These are phyloP conservation scores for Paramecium sexaurelia DNA, from an alignment of 73 alveolate genomes.

Conservation along the genomic window DNA sequence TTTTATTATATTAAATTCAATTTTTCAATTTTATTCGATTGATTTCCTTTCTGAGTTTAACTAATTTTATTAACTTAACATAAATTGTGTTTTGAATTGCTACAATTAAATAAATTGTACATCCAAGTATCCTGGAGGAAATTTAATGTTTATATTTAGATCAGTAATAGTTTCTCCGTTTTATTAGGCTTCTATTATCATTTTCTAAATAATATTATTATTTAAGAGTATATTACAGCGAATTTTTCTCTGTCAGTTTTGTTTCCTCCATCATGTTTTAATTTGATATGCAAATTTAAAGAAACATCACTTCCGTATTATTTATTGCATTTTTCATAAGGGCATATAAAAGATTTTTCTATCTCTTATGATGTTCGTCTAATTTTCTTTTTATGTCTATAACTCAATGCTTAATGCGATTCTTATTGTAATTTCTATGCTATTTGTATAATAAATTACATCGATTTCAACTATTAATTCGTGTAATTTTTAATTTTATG, in stretches of 20 bases:
- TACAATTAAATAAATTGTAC: neutral
- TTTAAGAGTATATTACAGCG: conserved; percentile 68
- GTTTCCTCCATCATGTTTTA: conserved; percentile 85
- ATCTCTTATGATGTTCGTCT: conserved; percentile 82
- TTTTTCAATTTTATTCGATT: neutral
- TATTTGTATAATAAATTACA: neutral
- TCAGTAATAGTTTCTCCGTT: conserved; percentile 59
- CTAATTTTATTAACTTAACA: neutral
- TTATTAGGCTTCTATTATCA: conserved; percentile 54
- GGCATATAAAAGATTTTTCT: conserved; percentile 74
- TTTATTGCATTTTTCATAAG: conserved; percentile 80
- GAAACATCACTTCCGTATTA: conserved; percentile 85
- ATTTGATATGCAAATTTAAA: conserved; percentile 77
- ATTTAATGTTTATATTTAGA: conserved; percentile 40
- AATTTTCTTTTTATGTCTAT: conserved; percentile 74
- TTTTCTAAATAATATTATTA: conserved; percentile 21
- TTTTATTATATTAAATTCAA: neutral
- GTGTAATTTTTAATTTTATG: conserved; percentile 30
- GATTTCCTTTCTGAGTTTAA: neutral
- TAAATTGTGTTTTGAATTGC: conserved; percentile 24
- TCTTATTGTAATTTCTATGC: conserved; percentile 54
- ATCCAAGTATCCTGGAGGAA: conserved; percentile 70
- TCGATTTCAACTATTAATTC: conserved; percentile 47
- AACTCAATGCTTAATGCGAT: conserved; percentile 13
- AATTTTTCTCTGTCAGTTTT: conserved; percentile 87